Evolutionary conservation across 352 stramenopile species (phyloP), one percentile per base, ranked within the genome.

Genomic region (Pythium scleroteichum): DNA sequence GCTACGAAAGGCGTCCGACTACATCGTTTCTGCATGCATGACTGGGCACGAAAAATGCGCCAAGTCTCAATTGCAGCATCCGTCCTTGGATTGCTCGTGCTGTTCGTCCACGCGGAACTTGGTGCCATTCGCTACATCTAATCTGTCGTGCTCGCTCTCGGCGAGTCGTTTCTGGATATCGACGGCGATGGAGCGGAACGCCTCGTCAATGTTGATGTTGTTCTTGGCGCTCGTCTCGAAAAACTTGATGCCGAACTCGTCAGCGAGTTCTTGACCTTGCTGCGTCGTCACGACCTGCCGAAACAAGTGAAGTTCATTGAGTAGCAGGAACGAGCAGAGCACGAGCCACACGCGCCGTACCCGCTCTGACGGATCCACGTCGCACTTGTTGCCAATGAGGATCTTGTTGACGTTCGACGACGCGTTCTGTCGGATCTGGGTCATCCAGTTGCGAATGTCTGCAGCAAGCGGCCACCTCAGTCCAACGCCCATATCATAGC

Each of bases 391-490:
- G 48, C 97, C 98, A 24, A 99, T 96, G 9, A 99, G 82, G 39
- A 99, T 96, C 78, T 99, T 99, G 82, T 99, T 98, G 23, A 99
- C 95, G 80, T 99, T 99, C 66, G 97, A 96, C 59, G 98, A 98
- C 26, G 97, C 98, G 69, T 99, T 98, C 76, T 99, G 96, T 73
- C 96, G 78, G 71, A 95, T 95, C 73, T 95, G 86, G 55, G 84
- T 92, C 86, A 95, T 95, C 86, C 86, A 95, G 62, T 95, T 95
- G 63, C 86, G 86, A 62, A 95, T 92, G 55, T 95, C 86, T 95
- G 44, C 12, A 20, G 23, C 14, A 38, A 29, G 22, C 32, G 29
- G 16, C 13, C 38, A 44, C 5, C 14, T 47, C 26, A 52, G 16
- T 42, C 20, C 26, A 56, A 26, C 27, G 6, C n/a, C n/a, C n/a